Percentiles rank a stretch among this genome's conserved stretches.
Conservation (phyloP, 1,284 basidiomycete species). For the Gyrodon tennesseensis region DNA sequence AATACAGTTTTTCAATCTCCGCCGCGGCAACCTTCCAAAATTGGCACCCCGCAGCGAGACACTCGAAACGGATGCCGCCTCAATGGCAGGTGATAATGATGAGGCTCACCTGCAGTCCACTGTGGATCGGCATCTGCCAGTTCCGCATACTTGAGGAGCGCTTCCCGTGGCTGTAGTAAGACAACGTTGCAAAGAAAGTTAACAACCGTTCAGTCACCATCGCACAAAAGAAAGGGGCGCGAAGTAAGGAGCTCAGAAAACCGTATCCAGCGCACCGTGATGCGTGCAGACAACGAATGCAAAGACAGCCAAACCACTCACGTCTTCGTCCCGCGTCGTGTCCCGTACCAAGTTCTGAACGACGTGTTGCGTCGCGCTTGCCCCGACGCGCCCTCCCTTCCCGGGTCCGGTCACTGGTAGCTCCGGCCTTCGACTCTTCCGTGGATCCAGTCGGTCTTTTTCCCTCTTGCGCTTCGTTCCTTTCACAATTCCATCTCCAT, state of each 20-base stretch:
- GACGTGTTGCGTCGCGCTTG: conserved; percentile 92
- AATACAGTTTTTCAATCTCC: conserved; percentile 48
- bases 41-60: conserved; percentile 40
- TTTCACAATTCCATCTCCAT: conserved; percentile 68
- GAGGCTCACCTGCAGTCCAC: conserved; percentile 74
- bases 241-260: conserved; percentile 23
- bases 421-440: conserved; percentile 88
- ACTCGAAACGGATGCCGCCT: conserved; percentile 9
- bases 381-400: conserved; percentile 89
- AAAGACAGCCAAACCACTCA: conserved; percentile 54
- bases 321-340: conserved; percentile 87
- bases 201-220: conserved; percentile 32
- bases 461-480: conserved; percentile 84
- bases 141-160: conserved; percentile 90
- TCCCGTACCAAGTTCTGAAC: conserved; percentile 92
- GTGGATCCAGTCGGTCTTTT: conserved; percentile 81
- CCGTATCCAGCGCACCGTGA: conserved; percentile 9
- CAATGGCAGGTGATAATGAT: conserved; percentile 23
- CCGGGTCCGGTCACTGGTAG: conserved; percentile 92
- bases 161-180: conserved; percentile 81
- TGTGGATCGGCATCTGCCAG: conserved; percentile 71
- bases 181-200: too few relatives aligned
- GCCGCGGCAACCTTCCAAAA: conserved; percentile 44
- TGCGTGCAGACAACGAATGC: conserved; percentile 1
- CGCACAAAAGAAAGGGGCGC: conserved; percentile 21